Evolutionary conservation across 225 moss, liverwort and hornwort species (phyloP), one percentile per base, ranked within the genome.

Genomic region (Climacium dendroides): DNA sequence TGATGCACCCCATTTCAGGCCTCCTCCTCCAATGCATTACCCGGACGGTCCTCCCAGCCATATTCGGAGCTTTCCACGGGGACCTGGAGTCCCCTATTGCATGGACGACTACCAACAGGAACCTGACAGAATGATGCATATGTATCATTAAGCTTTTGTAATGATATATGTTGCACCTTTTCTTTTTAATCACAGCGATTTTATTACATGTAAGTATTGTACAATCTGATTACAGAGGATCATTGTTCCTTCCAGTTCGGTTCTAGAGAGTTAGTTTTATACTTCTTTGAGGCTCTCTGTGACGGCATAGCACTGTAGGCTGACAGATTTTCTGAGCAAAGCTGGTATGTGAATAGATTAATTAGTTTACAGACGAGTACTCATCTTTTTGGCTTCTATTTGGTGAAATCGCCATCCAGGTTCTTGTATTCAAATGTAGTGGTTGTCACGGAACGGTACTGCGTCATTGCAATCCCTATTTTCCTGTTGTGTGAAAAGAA

Each of bases 111-210:
- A 37, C 60, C 84, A 53, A 11, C 92, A 83, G 59, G 75, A 70
- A 64, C 81, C 92, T 47, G 83, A 86, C 58, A 86, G 92, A 84
- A 88, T 88, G 88, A 87, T 47, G 89, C 90, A 80, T 50, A 88
- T 86, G 88, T 83, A 90, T 57, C 76, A 71, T 71, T 89, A 59
- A 85, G 53, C 32, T 47, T 77, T 82, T 82, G 67, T 50, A 28
- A 20, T n/a, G 47, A 47, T 73, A 55, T 55, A 7, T 78, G 26
- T 39, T 17, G 78, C 78, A 17, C 37, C n/a, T 63, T 58, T 25
- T 25, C 19, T 28, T 65, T 29, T 66, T 13, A 28, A 48, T 34
- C 74, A 47, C 50, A 65, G 52, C 6, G 67, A 55, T 74, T 71
- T 60, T 26, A 53, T 84, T 87, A 23, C 67, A 75, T 84, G 83